These are phyloP conservation scores for Candida tammaniensis DNA, from an alignment of 805 yeast species.

Conservation along the genomic window DNA sequence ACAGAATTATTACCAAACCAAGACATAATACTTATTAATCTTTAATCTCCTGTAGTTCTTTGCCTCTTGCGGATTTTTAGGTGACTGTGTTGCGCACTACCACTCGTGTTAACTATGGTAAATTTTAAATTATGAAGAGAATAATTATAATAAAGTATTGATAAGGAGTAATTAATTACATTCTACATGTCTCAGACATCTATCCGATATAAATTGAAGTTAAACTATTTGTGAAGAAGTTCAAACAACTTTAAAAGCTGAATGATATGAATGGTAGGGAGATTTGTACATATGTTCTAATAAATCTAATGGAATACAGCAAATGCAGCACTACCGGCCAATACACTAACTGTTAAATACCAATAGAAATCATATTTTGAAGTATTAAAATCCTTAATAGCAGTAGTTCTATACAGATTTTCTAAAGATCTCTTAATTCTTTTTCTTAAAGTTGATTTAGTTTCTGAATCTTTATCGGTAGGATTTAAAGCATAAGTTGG, in stretches of 20 bases:
- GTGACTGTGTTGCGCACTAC: too few relatives aligned
- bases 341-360: constrained; percentile 51
- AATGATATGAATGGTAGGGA: neutral
- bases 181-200: too few relatives aligned
- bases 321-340: constrained; percentile 39
- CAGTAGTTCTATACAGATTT: constrained; percentile 76
- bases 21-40: too few relatives aligned
- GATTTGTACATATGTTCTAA: neutral
- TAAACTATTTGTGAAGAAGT: too few relatives aligned
- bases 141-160: too few relatives aligned
- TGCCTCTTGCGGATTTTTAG: too few relatives aligned
- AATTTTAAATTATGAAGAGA: too few relatives aligned
- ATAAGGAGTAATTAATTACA: too few relatives aligned
- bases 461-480: constrained; percentile 45
- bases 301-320: constrained; percentile 24
- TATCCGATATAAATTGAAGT: too few relatives aligned
- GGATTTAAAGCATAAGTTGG: constrained; percentile 93
- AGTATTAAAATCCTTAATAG: constrained; percentile 44
- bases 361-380: constrained; percentile 46
- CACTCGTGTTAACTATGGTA: too few relatives aligned
- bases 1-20: constrained; percentile 47
- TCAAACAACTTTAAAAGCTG: neutral
- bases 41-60: too few relatives aligned
- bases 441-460: constrained; percentile 32
- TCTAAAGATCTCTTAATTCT: constrained; percentile 72